A percentile compares a stretch with the other conserved stretches of the same genome.
These are phyloP conservation scores for Gossypium gossypioides DNA, from an alignment of 441 rosid species.

Conservation along the genomic window DNA sequence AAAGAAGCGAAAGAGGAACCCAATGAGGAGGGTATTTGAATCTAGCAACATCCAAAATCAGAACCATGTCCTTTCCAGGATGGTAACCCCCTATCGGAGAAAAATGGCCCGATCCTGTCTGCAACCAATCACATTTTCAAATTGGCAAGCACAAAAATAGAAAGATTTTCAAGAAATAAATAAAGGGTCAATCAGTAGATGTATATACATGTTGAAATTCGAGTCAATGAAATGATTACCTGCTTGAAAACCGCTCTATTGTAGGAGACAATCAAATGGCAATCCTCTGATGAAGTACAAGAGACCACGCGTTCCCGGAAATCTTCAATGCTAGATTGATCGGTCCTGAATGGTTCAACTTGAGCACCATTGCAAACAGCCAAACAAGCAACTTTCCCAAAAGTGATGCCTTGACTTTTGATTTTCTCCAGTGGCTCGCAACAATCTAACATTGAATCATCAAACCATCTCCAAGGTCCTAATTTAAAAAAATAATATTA, in stretches of 20 bases:
- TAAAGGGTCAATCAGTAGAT: not conserved
- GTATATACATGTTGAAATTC: not conserved
- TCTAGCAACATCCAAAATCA: slow-evolving; percentile 51
- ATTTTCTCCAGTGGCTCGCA: slow-evolving; percentile 32
- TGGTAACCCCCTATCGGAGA: slow-evolving; percentile 60
- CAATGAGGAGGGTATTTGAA: slow-evolving; percentile 59
- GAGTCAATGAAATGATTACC: not conserved
- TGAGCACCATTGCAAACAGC: slow-evolving; percentile 35
- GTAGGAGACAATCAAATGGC: slow-evolving; percentile 29
- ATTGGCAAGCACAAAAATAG: not conserved
- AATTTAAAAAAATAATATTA: not conserved
- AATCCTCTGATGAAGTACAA: slow-evolving; percentile 24
- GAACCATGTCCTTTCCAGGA: slow-evolving; percentile 43
- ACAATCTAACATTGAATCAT: slow-evolving; percentile 39
- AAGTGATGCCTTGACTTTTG: slow-evolving; percentile 29
- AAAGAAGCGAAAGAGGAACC: slow-evolving; percentile 53
- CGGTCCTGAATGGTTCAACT: slow-evolving; percentile 28
- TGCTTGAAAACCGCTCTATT: slow-evolving; percentile 27
- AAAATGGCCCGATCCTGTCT: slow-evolving; percentile 60
- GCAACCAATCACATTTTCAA: slow-evolving; percentile 10
- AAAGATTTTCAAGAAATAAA: not conserved
- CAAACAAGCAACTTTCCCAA: slow-evolving; percentile 33
- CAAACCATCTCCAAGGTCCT: slow-evolving; percentile 47
- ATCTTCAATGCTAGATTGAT: slow-evolving; percentile 20
- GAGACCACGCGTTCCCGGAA: slow-evolving; percentile 26